Evolutionary conservation across 129 eudicot genomes (phyloP).

Genomic region (Ambrosia trifida): DNA sequence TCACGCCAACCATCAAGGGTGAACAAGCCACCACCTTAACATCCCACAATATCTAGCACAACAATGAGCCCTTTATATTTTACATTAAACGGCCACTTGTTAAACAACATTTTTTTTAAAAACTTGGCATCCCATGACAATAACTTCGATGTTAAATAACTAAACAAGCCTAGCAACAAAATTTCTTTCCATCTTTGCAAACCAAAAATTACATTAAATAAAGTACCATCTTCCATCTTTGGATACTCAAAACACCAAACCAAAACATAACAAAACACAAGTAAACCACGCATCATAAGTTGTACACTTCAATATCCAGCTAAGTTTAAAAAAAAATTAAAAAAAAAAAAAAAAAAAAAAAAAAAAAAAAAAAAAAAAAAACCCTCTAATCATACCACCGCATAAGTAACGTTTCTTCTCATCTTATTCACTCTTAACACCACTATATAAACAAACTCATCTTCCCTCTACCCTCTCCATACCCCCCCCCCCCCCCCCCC

Average conservation of each 20-base stretch:
- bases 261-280: not conserved
- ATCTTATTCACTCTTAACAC: conserved; percentile 1
- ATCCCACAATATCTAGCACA: no score
- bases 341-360: no score
- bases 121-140: no score
- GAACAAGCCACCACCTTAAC: no score
- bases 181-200: not conserved
- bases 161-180: no score
- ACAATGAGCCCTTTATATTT: no score
- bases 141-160: no score
- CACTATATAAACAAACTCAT: conserved; percentile 25
- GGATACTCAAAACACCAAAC: conserved; percentile 23
- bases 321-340: no score
- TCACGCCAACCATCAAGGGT: no score
- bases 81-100: no score
- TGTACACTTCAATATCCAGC: conserved; percentile 28
- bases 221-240: conserved; percentile 11
- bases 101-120: no score
- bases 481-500: not conserved
- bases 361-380: no score
- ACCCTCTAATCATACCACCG: conserved; percentile 25
- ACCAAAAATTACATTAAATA: not conserved
- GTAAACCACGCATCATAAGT: conserved; percentile 4
- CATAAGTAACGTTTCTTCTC: conserved; percentile 23
- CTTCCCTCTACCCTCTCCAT: conserved; percentile 7